Evolutionary conservation across 768 basidiomycete species (phyloP).

Genomic region (Termitomyces sp.): DNA sequence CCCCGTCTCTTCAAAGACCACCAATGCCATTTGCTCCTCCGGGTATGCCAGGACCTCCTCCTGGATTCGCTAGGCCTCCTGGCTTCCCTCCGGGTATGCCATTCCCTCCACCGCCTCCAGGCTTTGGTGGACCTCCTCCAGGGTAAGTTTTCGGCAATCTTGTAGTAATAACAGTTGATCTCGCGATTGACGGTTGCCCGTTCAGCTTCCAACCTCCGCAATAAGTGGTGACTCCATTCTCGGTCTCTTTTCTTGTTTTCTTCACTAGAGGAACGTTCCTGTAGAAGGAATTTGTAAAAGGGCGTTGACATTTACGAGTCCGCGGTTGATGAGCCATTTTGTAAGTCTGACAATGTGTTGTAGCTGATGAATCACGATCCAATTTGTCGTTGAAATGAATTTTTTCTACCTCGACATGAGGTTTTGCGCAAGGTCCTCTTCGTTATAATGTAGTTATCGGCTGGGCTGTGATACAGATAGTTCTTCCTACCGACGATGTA

Average conservation of each 20-base stretch:
- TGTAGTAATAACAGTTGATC: no score
- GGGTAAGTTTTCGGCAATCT: conserved; percentile 46
- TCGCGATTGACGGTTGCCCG: conserved; percentile 5
- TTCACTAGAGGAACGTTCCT: background rate
- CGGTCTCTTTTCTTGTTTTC: background rate
- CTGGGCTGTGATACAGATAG: background rate
- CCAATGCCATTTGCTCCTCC: conserved; percentile 65
- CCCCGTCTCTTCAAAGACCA: conserved; percentile 57
- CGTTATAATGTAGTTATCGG: background rate
- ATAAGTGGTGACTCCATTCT: conserved; percentile 14
- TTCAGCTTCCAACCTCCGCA: conserved; percentile 48
- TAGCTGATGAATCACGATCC: conserved; percentile 9
- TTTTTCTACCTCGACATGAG: background rate
- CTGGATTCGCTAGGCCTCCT: conserved; percentile 72
- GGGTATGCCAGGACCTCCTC: conserved; percentile 84
- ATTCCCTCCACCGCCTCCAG: conserved; percentile 69
- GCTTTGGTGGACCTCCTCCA: conserved; percentile 77
- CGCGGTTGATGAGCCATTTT: conserved; percentile 7
- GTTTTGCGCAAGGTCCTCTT: background rate
- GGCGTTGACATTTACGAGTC: conserved; percentile 7
- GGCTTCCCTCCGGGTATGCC: conserved; percentile 81
- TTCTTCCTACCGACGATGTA: background rate
- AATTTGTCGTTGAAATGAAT: conserved; percentile 7
- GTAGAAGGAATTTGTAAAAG: conserved; percentile 11
- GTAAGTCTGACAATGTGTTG: conserved; percentile 9